These are phyloP conservation scores for Oryza coarctata DNA, from an alignment of 176 grass and related monocot species.

Conservation along the genomic window DNA sequence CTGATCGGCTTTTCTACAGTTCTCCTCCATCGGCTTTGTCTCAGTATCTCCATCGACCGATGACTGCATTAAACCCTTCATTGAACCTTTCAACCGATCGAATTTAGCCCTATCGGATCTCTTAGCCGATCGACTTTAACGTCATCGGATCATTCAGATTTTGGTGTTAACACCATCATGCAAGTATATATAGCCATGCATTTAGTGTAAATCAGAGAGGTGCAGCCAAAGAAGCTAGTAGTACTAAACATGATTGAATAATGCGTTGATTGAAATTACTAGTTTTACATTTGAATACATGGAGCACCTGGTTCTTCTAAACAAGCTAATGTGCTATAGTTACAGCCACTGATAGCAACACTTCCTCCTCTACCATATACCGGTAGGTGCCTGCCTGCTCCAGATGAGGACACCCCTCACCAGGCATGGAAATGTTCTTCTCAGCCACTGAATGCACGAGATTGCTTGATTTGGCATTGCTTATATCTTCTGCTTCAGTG, in stretches of 20 bases:
- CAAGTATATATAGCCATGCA: background rate
- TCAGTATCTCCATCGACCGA: too few relatives aligned
- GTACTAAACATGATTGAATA: background rate
- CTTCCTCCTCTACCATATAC: background rate
- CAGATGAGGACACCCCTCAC: background rate
- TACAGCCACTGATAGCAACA: conserved; percentile 14
- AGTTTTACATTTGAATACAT: conserved; percentile 53
- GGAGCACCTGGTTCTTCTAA: conserved; percentile 22
- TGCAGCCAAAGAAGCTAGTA: background rate
- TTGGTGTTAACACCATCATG: too few relatives aligned
- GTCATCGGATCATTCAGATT: too few relatives aligned
- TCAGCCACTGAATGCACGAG: background rate
- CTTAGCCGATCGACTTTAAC: too few relatives aligned
- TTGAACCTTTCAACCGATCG: too few relatives aligned
- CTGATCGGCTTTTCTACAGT: too few relatives aligned
- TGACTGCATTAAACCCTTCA: too few relatives aligned
- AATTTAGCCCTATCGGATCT: too few relatives aligned
- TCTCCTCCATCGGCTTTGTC: too few relatives aligned
- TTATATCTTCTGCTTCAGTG: conserved; percentile 75
- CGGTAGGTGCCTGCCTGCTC: background rate
- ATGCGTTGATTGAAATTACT: conserved; percentile 23
- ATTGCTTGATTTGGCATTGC: background rate
- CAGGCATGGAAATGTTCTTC: conserved; percentile 9
- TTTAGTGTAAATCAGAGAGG: background rate
- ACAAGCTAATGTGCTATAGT: conserved; percentile 28